These are phyloP conservation scores for Aspergillus olivimuriae DNA, from an alignment of 495 filamentous ascomycete genomes.

Conservation along the genomic window DNA sequence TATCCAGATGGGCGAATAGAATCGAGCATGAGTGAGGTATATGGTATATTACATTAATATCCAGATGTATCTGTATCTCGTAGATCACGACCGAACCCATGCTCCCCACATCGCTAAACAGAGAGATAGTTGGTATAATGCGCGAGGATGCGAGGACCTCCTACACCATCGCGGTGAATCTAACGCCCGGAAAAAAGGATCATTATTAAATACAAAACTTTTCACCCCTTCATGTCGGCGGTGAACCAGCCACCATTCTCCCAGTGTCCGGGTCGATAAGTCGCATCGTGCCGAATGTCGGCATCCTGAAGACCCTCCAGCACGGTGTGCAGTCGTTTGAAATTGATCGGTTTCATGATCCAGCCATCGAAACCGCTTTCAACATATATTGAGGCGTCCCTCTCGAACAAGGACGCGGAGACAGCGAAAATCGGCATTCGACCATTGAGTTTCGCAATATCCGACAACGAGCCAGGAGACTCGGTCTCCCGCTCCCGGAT, in stretches of 20 bases:
- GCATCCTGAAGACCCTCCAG: conserved; percentile 54
- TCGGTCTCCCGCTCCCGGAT: conserved; percentile 65
- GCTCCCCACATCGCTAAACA: too few species aligned
- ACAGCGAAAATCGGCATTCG: conserved; percentile 83
- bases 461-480: conserved; percentile 44
- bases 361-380: conserved; percentile 87
- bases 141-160: too few species aligned
- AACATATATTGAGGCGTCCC: conserved; percentile 61
- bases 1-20: too few species aligned
- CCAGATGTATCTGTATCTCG: too few species aligned
- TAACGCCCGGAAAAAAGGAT: neutral
- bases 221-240: neutral
- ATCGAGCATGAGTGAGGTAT: too few species aligned
- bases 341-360: conserved; percentile 74
- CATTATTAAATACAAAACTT: too few species aligned
- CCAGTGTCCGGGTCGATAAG: conserved; percentile 60
- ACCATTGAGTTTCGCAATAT: conserved; percentile 17
- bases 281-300: conserved; percentile 33
- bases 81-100: too few species aligned
- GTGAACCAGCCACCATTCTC: conserved; percentile 66
- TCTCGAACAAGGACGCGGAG: conserved; percentile 77
- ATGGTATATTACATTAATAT: too few species aligned
- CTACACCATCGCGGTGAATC: too few species aligned
- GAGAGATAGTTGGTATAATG: too few species aligned
- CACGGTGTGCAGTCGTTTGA: conserved; percentile 53